Percentiles rank a stretch among this genome's conserved stretches.
phyloP scores from a whole-genome alignment of 1,284 basidiomycete genomes.

The Exobasidium cylindrosporum region DNA sequence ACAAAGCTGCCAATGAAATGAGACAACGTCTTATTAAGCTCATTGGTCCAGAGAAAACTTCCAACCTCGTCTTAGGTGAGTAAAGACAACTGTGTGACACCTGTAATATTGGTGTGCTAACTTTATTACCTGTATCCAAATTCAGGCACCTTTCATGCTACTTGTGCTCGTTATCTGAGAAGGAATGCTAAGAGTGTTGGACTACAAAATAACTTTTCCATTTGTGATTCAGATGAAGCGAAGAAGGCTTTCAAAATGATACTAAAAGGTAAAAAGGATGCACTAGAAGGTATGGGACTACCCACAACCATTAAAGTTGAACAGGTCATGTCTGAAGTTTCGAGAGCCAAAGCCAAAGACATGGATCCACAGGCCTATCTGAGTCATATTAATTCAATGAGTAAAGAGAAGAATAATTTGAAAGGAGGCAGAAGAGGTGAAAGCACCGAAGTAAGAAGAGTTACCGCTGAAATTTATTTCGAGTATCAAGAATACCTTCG shows the following conservation, averaged over 20 bases:
- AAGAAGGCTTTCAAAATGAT: constrained; percentile 70
- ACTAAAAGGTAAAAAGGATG: constrained; percentile 62
- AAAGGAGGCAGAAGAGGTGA: not conserved
- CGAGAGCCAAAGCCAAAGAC: constrained; percentile 75
- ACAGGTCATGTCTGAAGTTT: constrained; percentile 67
- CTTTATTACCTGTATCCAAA: not conserved
- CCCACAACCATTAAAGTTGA: constrained; percentile 69
- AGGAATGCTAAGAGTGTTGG: constrained; percentile 66
- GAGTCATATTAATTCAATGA: not conserved
- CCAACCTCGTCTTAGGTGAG: constrained; percentile 65
- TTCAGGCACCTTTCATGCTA: constrained; percentile 78
- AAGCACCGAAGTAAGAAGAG: not conserved
- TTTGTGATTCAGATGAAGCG: constrained; percentile 75
- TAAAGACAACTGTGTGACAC: constrained; percentile 18
- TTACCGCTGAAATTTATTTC: constrained; percentile 61
- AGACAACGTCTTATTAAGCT: constrained; percentile 68
- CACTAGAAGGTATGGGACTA: constrained; percentile 60
- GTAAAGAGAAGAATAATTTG: not conserved
- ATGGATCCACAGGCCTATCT: constrained; percentile 59
- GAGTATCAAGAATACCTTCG: constrained; percentile 69
- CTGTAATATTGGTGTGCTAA: constrained; percentile 19
- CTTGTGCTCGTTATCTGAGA: constrained; percentile 71
- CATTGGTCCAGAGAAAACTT: constrained; percentile 67
- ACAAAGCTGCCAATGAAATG: constrained; percentile 90
- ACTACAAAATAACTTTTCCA: constrained; percentile 72